Evolutionary conservation across 345 rosid species (phyloP).

Genomic region (Iberis pinnata): DNA sequence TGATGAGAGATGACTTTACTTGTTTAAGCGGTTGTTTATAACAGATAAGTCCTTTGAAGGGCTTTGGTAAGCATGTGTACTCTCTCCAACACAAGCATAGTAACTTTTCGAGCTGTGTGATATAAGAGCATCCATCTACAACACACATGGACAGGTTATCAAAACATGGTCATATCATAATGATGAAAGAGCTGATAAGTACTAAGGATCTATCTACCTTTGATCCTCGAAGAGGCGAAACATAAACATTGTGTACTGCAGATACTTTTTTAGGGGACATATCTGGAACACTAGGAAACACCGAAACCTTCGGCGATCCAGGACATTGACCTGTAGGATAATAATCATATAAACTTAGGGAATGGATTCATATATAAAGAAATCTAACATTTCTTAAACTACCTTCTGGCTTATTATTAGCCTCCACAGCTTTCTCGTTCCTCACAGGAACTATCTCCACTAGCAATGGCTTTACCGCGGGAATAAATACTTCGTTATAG

Average conservation of each 20-base stretch:
- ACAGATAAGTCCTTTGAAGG: conserved; percentile 93
- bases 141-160: neutral
- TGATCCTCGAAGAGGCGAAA: conserved; percentile 88
- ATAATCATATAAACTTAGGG: conserved; percentile 3
- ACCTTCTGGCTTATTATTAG: neutral
- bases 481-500: conserved; percentile 56
- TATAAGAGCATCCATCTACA: conserved; percentile 88
- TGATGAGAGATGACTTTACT: conserved; percentile 35
- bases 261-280: conserved; percentile 97
- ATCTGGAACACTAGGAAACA: conserved; percentile 86
- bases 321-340: conserved; percentile 61
- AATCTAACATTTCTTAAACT: neutral
- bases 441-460: conserved; percentile 42
- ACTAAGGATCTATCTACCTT: conserved; percentile 47
- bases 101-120: conserved; percentile 82
- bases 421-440: neutral
- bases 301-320: conserved; percentile 74
- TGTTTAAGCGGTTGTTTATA: conserved; percentile 76
- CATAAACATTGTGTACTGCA: conserved; percentile 78
- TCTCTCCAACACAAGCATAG: conserved; percentile 98
- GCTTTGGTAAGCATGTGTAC: conserved; percentile 94
- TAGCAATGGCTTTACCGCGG: neutral
- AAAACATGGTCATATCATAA: neutral
- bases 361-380: neutral
- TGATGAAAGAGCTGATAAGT: neutral